phyloP scores from a whole-genome alignment of 768 basidiomycete genomes.

The Naganishia vishniacii region DNA sequence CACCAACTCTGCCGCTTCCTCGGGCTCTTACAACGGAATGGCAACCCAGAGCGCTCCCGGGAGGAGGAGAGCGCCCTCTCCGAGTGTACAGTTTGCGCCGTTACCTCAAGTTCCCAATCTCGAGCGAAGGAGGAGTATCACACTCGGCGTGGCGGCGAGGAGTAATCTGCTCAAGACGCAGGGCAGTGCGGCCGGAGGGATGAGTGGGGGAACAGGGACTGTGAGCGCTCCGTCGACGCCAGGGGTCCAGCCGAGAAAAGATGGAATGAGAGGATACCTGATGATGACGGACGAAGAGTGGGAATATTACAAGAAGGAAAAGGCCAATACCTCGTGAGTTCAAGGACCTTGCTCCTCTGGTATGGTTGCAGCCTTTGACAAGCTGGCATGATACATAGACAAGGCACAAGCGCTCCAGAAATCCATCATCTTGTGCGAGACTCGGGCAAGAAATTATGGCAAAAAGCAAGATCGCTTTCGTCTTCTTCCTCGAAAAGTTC shows the following conservation, averaged over 20 bases:
- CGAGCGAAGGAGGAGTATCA: conserved; percentile 39
- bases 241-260: neutral
- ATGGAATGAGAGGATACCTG: conserved; percentile 18
- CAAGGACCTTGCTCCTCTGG: neutral
- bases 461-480: conserved; percentile 34
- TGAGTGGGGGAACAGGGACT: too few species aligned
- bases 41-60: conserved; percentile 1
- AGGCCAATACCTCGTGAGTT: conserved; percentile 23
- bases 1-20: conserved; percentile 8
- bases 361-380: too few species aligned
- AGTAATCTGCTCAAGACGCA: conserved; percentile 35
- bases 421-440: conserved; percentile 37
- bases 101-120: conserved; percentile 38
- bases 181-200: conserved; percentile 26
- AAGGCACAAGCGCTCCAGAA: conserved; percentile 31
- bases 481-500: conserved; percentile 22
- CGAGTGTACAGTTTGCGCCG: conserved; percentile 37
- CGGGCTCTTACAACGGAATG: conserved; percentile 2
- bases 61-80: conserved; percentile 13
- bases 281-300: conserved; percentile 42
- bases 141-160: conserved; percentile 42
- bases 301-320: conserved; percentile 39
- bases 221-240: neutral
- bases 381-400: too few species aligned
- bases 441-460: conserved; percentile 40